Percentiles rank a stretch among this genome's conserved stretches.
Evolutionary conservation across 257 asterid genomes (phyloP).

Genomic region (Petunia secreta): DNA sequence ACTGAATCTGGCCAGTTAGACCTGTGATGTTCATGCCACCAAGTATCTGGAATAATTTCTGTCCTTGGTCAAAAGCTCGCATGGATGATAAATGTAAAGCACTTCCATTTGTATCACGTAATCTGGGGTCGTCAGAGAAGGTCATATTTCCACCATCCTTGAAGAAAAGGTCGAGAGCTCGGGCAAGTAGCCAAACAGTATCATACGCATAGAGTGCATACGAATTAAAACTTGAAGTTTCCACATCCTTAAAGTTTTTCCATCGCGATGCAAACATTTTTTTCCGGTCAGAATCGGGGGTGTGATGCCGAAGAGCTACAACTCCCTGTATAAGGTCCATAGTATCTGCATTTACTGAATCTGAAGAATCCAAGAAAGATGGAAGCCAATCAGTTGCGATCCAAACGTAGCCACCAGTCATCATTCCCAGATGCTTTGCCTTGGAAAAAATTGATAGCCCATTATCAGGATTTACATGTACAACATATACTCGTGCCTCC

Average conservation of each 20-base stretch:
- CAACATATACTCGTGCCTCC: conserved; percentile 69
- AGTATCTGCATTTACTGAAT: conserved; percentile 44
- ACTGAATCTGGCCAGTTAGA: conserved; percentile 51
- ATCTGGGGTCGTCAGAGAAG: conserved; percentile 61
- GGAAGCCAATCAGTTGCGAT: conserved; percentile 83
- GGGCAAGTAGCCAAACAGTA: conserved; percentile 70
- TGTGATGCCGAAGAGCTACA: conserved; percentile 61
- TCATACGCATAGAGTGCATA: conserved; percentile 76
- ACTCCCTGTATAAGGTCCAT: conserved; percentile 68
- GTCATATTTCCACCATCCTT: conserved; percentile 39
- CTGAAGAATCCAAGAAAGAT: conserved; percentile 51
- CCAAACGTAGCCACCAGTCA: conserved; percentile 64
- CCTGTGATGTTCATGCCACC: conserved; percentile 57
- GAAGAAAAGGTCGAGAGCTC: conserved; percentile 59
- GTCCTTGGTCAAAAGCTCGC: conserved; percentile 64
- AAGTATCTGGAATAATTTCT: conserved; percentile 51
- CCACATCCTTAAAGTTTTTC: conserved; percentile 40
- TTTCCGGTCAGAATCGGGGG: conserved; percentile 59
- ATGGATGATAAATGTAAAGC: conserved; percentile 46
- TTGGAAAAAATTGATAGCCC: conserved; percentile 54
- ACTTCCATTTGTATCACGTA: conserved; percentile 43
- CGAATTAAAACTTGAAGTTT: conserved; percentile 47
- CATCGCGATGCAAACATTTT: conserved; percentile 47
- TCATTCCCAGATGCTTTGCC: conserved; percentile 68
- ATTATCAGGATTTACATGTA: conserved; percentile 76